phyloP scores from a whole-genome alignment of 1,284 basidiomycete species.

The Austroboletus sp. region DNA sequence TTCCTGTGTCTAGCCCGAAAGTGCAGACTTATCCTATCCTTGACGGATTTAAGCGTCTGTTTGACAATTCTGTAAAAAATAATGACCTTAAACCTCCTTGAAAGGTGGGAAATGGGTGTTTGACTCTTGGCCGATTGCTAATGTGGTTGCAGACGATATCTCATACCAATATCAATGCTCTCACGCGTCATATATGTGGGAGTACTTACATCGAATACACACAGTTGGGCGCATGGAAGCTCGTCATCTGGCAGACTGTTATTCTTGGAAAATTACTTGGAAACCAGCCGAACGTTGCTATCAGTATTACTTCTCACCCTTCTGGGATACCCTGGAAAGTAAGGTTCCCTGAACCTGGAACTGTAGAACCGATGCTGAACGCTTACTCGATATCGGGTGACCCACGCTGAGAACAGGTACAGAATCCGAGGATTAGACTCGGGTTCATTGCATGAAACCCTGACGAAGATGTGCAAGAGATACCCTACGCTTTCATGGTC shows the following conservation, averaged over 20 bases:
- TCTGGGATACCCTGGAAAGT: slow-evolving; percentile 1
- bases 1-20: too few species aligned
- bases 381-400: slow-evolving; percentile 4
- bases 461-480: slow-evolving; percentile 1
- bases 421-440: slow-evolving; percentile 16
- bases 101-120: not conserved
- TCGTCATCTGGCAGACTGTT: slow-evolving; percentile 1
- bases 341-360: slow-evolving; percentile 3
- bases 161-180: not conserved
- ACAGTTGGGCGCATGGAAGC: slow-evolving; percentile 4
- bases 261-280: not conserved
- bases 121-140: not conserved
- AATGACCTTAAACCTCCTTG: not conserved
- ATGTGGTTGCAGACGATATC: not conserved
- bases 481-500: slow-evolving; percentile 3
- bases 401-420: slow-evolving; percentile 6
- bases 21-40: too few species aligned
- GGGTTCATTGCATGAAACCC: slow-evolving; percentile 14
- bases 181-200: slow-evolving; percentile 9
- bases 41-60: not conserved
- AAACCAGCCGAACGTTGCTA: slow-evolving; percentile 3
- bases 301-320: slow-evolving; percentile 7
- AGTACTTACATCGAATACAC: not conserved
- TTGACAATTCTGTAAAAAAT: slow-evolving; percentile 5
- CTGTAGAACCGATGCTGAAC: not conserved